Evolutionary conservation across 441 rosid species (phyloP), one percentile per base, ranked within the genome.

Genomic region (Theobroma grandiflorum): DNA sequence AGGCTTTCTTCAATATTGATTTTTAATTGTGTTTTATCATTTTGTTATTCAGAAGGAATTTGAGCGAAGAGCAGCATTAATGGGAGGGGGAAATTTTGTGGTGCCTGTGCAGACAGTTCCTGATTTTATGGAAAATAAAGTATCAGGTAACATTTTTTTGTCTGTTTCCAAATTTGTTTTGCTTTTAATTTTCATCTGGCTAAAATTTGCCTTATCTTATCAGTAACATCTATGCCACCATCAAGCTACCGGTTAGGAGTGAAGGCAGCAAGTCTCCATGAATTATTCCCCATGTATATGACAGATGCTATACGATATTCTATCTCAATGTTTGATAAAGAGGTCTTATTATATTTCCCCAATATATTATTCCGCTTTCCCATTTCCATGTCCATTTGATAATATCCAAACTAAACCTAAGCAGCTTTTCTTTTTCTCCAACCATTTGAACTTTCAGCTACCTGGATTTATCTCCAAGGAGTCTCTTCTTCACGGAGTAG

Each of bases 211-310:
- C 66, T 73, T 86, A 57, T 79, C 81, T 82, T 85, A 52, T 76
- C 87, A 93, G 98, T 79, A 61, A 78, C 92, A 80, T 85, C 92
- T 50, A 74, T 93, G 84, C 99, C 98, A 63, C 76, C 95, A 65
- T 96, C 98, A 64, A 96, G 99, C 85, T 96, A 96, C 83, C 94
- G 98, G 64, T 80, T 96, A 69, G 98, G 99, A 77, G 96, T 93
- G 78, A 93, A 87, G 83, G 91, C 94, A 69, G 92, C 96, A 78
- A 91, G 85, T 80, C 92, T 96, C 57, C 98, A 93, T 77, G 95
- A 90, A 80, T 80, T 96, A 83, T 94, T 93, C 85, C 95, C 98
- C 15, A 20, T 79, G 77, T 89, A 87, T 66, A 84, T 96, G 74
- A 92, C 97, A n/a, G 89, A 91, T 82, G 92, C 96, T 82, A 85